phyloP scores from a whole-genome alignment of 108 stramenopile genomes.

The Pseudonitzschia delicatissima region DNA sequence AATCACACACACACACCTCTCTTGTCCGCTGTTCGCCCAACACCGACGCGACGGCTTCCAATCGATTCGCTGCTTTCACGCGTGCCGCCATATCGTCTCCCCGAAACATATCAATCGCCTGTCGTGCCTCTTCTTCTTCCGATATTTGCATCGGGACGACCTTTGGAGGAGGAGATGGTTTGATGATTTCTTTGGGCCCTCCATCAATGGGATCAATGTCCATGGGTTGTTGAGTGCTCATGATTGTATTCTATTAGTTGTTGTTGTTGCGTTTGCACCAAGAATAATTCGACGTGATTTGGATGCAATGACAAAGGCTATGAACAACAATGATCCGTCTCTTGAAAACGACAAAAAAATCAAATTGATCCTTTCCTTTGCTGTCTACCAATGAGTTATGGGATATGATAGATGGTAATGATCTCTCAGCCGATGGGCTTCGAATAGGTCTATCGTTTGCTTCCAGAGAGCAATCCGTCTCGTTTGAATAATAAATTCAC shows the following conservation, averaged over 20 bases:
- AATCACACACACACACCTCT: conserved; percentile 39
- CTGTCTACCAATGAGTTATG: too few relatives aligned
- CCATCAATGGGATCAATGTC: conserved; percentile 54
- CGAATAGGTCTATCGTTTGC: too few relatives aligned
- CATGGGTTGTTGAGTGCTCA: conserved; percentile 24
- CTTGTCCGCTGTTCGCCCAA: conserved; percentile 74
- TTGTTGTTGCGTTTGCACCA: conserved; percentile 18
- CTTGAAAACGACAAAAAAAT: not conserved
- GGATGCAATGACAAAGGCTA: too few relatives aligned
- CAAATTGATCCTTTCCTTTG: too few relatives aligned
- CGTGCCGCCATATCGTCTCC: conserved; percentile 68
- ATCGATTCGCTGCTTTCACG: conserved; percentile 60
- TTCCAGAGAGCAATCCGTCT: too few relatives aligned
- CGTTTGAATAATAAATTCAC: too few relatives aligned
- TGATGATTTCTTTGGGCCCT: conserved; percentile 32
- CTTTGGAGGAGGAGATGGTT: conserved; percentile 7
- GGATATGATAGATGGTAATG: too few relatives aligned
- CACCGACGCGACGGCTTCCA: conserved; percentile 61
- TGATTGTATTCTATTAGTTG: too few relatives aligned
- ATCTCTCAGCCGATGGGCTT: too few relatives aligned
- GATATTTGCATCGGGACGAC: conserved; percentile 18
- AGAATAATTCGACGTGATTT: too few relatives aligned
- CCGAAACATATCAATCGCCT: conserved; percentile 76
- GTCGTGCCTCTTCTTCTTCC: conserved; percentile 77
- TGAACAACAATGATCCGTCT: not conserved